Evolutionary conservation across 805 yeast genomes (phyloP).

Genomic region (Ogataea nonfermentans): DNA sequence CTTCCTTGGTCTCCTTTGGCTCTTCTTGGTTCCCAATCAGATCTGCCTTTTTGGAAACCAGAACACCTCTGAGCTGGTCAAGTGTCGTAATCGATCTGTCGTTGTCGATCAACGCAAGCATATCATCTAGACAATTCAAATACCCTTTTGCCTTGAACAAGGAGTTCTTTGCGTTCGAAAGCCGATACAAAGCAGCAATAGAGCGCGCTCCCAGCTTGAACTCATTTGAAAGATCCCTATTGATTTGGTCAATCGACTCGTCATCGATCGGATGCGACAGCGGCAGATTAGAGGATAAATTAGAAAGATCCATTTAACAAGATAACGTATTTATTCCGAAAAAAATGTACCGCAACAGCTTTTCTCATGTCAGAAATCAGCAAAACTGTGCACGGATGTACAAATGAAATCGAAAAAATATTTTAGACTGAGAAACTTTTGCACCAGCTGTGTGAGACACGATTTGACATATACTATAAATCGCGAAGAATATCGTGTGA

Average conservation of each 20-base stretch:
- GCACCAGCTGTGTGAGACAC: constrained; percentile 9
- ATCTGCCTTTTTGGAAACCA: constrained; percentile 32
- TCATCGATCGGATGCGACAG: constrained; percentile 48
- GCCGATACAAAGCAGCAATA: constrained; percentile 63
- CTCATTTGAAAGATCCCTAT: constrained; percentile 54
- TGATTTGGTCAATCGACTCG: constrained; percentile 46
- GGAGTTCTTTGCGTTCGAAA: constrained; percentile 52
- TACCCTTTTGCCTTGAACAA: constrained; percentile 56
- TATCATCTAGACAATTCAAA: constrained; percentile 57
- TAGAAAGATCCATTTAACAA: constrained; percentile 57
- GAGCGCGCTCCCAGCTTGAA: constrained; percentile 71
- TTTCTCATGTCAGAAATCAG: not conserved
- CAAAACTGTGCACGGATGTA: constrained; percentile 1
- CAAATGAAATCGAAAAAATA: constrained; percentile 1
- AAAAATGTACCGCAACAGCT: constrained; percentile 5
- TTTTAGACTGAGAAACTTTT: constrained; percentile 4
- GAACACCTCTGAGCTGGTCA: constrained; percentile 39
- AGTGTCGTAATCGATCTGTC: constrained; percentile 27
- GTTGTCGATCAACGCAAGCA: constrained; percentile 30
- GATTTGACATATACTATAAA: constrained; percentile 8
- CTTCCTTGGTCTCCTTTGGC: not conserved
- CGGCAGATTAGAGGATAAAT: constrained; percentile 55
- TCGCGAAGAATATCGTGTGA: constrained; percentile 7
- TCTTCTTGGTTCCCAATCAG: constrained; percentile 15
- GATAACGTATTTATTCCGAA: constrained; percentile 1